A percentile compares a stretch with the other conserved stretches of the same genome.
Conservation (phyloP, 2,329 filamentous ascomycete species). For the Colletotrichum karsti region DNA sequence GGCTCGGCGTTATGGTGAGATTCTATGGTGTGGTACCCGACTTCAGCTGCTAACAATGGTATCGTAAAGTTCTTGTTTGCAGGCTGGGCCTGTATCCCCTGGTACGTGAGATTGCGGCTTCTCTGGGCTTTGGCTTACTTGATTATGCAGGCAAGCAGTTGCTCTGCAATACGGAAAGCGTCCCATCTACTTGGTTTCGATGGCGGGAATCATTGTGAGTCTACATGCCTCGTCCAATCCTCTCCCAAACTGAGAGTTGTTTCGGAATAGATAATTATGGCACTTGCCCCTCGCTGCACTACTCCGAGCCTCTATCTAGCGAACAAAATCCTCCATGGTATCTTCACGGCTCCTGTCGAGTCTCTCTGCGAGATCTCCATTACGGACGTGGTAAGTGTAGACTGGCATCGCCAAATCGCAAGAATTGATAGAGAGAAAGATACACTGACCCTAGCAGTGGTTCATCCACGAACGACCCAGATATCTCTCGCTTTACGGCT, state of each 20-base stretch:
- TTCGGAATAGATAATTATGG: slow-evolving; percentile 33
- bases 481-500: slow-evolving; percentile 52
- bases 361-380: slow-evolving; percentile 55
- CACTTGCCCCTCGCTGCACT: slow-evolving; percentile 36
- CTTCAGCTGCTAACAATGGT: neutral
- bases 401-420: rapidly evolving
- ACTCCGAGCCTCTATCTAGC: slow-evolving; percentile 44
- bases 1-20: slow-evolving; percentile 45
- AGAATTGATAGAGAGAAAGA: no score
- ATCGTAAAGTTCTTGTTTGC: slow-evolving; percentile 46
- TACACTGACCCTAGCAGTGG: slow-evolving; percentile 32
- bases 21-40: neutral
- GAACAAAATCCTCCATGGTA: slow-evolving; percentile 51
- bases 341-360: slow-evolving; percentile 55
- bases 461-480: slow-evolving; percentile 52
- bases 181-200: slow-evolving; percentile 46
- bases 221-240: rapidly evolving
- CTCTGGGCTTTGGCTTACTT: no score
- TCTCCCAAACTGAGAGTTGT: rapidly evolving
- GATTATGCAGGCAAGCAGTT: slow-evolving; percentile 60
- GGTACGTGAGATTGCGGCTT: no score
- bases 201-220: slow-evolving; percentile 40
- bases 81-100: slow-evolving; percentile 54
- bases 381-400: slow-evolving; percentile 44
- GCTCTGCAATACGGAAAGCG: slow-evolving; percentile 55